phyloP scores from a whole-genome alignment of 2,329 filamentous ascomycete species.

The Westerdykella sp. region DNA sequence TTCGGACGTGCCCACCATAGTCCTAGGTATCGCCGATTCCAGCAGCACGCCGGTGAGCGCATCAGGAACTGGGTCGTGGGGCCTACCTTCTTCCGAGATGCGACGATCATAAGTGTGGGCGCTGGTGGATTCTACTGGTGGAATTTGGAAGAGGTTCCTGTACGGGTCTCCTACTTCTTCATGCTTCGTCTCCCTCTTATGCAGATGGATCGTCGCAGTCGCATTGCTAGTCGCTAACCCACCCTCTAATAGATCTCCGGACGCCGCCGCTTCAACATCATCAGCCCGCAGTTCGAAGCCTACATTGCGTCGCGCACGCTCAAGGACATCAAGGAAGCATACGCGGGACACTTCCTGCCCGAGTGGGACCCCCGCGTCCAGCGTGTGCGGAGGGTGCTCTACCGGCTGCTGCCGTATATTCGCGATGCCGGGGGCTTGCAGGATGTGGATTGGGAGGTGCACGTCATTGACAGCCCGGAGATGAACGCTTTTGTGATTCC shows the following conservation, averaged over 20 bases:
- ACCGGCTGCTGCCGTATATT: slow-evolving; percentile 60
- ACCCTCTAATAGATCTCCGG: slow-evolving; percentile 50
- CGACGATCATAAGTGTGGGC: slow-evolving; percentile 38
- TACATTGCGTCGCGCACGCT: slow-evolving; percentile 51
- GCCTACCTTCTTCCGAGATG: slow-evolving; percentile 45
- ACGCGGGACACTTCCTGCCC: slow-evolving; percentile 52
- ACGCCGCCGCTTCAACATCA: slow-evolving; percentile 66
- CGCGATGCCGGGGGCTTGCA: slow-evolving; percentile 45
- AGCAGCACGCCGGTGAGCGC: slow-evolving; percentile 11
- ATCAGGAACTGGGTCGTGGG: slow-evolving; percentile 37
- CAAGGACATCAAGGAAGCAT: slow-evolving; percentile 50
- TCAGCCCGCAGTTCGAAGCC: slow-evolving; percentile 51
- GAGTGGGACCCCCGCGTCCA: slow-evolving; percentile 52
- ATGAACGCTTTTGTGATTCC: slow-evolving; percentile 74
- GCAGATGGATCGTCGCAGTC: neutral
- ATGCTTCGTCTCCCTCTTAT: neutral
- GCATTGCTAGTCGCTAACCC: neutral
- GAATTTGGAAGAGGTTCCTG: slow-evolving; percentile 66
- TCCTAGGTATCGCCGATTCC: slow-evolving; percentile 29
- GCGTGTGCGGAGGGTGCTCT: slow-evolving; percentile 59
- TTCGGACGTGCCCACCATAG: neutral
- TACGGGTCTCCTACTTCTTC: slow-evolving; percentile 16
- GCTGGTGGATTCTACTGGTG: slow-evolving; percentile 56
- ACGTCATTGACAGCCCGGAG: slow-evolving; percentile 64
- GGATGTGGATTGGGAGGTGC: slow-evolving; percentile 58